Evolutionary conservation across 257 asterid species (phyloP).

Genomic region (Solanum habrochaites): DNA sequence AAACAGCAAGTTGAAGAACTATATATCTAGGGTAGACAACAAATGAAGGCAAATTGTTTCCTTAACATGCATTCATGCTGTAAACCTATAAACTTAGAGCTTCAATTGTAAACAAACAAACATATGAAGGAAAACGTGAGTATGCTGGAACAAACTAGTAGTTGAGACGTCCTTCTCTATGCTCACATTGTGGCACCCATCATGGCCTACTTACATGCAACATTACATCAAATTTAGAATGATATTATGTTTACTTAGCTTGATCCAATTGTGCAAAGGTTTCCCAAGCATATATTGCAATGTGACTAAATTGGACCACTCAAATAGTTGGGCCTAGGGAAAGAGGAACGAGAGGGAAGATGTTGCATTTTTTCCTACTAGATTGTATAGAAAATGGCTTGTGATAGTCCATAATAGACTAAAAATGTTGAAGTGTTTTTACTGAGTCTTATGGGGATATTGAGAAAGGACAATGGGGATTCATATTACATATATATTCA

Average conservation of each 20-base stretch:
- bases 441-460: neutral
- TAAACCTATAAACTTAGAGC: neutral
- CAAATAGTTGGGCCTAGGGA: neutral
- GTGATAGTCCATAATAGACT: neutral
- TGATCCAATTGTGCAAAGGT: neutral
- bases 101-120: neutral
- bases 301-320: neutral
- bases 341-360: neutral
- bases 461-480: neutral
- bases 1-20: neutral
- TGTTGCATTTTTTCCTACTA: neutral
- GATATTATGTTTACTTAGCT: neutral
- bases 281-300: neutral
- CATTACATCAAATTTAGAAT: neutral
- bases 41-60: neutral
- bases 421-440: neutral
- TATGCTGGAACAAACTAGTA: neutral
- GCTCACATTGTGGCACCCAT: neutral
- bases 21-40: neutral
- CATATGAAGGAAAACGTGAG: neutral
- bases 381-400: neutral
- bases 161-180: neutral
- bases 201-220: neutral
- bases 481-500: neutral
- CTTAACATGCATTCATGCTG: neutral